Conservation (phyloP, 192 early-diverging fungal genomes). For the Spinellus fusiger region DNA sequence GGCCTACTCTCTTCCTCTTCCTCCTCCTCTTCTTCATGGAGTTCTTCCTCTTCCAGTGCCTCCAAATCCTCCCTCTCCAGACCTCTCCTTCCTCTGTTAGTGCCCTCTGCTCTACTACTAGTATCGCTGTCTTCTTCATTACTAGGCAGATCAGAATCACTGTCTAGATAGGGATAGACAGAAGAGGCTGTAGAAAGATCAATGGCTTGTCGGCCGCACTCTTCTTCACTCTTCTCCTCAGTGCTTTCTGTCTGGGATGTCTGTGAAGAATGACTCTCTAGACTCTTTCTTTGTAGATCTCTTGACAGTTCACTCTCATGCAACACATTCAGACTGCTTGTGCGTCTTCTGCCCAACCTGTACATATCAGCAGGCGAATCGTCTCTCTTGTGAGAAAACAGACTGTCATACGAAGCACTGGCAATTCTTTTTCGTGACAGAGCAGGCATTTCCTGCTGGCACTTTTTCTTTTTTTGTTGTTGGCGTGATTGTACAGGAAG, state of each 20-base stretch:
- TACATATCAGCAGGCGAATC: background rate
- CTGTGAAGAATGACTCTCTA: constrained; percentile 1
- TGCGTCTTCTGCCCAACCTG: constrained; percentile 10
- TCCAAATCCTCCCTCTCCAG: background rate
- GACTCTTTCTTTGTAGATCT: background rate
- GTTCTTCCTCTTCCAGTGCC: constrained; percentile 2
- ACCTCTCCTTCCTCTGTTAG: too few species aligned
- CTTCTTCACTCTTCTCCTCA: background rate
- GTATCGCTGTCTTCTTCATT: constrained; percentile 4
- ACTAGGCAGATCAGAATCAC: constrained; percentile 7
- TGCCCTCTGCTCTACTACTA: background rate
- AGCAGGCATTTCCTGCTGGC: background rate
- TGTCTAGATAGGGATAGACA: background rate
- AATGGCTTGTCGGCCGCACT: background rate
- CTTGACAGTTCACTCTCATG: constrained; percentile 1
- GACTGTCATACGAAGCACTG: background rate
- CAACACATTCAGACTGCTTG: constrained; percentile 28
- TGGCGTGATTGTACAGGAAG: constrained; percentile 3
- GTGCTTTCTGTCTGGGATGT: background rate
- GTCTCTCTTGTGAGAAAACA: background rate
- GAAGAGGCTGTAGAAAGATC: background rate
- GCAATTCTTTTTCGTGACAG: background rate
- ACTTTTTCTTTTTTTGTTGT: background rate
- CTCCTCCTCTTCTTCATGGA: constrained; percentile 4
- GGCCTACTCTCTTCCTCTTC: constrained; percentile 1